These are phyloP conservation scores for Malus sylvestris DNA, from an alignment of 306 rosid species.

Conservation along the genomic window DNA sequence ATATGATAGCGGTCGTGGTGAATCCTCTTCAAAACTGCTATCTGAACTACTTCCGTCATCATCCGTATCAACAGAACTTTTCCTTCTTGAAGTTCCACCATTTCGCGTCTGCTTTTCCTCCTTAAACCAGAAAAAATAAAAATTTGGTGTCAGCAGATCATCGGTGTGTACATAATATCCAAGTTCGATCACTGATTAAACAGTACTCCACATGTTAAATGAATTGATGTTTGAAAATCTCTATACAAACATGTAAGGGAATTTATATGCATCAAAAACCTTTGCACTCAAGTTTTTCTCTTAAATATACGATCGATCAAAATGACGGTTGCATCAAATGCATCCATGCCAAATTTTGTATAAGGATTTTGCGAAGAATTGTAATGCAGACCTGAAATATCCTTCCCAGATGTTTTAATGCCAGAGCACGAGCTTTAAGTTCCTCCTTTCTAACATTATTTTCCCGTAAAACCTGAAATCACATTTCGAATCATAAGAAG, in stretches of 20 bases:
- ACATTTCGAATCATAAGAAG: conserved; percentile 3
- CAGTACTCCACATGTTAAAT: not conserved
- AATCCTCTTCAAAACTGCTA: conserved; percentile 64
- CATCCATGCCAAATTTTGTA: too few relatives aligned
- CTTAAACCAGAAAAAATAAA: not conserved
- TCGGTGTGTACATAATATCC: not conserved
- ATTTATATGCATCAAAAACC: not conserved
- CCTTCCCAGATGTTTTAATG: conserved; percentile 78
- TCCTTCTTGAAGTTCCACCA: conserved; percentile 61
- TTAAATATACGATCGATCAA: not conserved
- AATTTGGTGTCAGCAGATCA: not conserved
- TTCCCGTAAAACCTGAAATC: conserved; percentile 73
- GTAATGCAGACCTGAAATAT: conserved; percentile 52
- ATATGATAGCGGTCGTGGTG: conserved; percentile 52
- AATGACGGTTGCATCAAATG: not conserved
- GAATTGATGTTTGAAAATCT: not conserved
- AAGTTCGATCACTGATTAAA: not conserved
- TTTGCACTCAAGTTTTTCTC: not conserved
- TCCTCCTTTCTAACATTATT: conserved; percentile 62
- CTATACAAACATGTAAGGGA: not conserved
- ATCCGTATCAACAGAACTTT: conserved; percentile 41
- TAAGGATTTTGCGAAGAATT: not conserved
- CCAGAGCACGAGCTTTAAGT: conserved; percentile 70
- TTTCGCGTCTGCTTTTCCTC: conserved; percentile 52
- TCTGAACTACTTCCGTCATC: conserved; percentile 74